A percentile compares a stretch with the other conserved stretches of the same genome.
These are phyloP conservation scores for Taphrina deformans DNA, from an alignment of 1,139 yeast genomes.

Conservation along the genomic window DNA sequence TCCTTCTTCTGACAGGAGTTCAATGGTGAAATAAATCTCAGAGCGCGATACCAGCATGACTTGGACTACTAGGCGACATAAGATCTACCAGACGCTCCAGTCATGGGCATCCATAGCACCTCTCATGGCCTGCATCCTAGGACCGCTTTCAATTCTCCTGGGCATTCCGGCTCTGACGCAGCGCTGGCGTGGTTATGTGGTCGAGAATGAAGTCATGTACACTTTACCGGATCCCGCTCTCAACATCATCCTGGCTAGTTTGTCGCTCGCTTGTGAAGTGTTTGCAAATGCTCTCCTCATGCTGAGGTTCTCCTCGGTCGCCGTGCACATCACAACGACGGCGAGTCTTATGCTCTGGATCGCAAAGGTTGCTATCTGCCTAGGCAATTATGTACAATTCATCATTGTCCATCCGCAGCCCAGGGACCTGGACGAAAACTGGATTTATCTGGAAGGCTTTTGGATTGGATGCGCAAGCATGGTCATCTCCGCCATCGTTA, in stretches of 20 bases:
- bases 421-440: neutral
- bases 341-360: slow-evolving; percentile 4
- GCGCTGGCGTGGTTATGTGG: slow-evolving; percentile 24
- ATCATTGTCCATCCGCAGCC: slow-evolving; percentile 17
- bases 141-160: slow-evolving; percentile 16
- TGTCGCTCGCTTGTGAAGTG: slow-evolving; percentile 16
- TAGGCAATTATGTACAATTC: slow-evolving; percentile 13
- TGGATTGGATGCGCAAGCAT: slow-evolving; percentile 23
- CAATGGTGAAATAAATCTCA: too few relatives aligned
- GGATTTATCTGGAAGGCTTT: slow-evolving; percentile 15
- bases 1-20: too few relatives aligned
- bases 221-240: slow-evolving; percentile 14
- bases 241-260: slow-evolving; percentile 11
- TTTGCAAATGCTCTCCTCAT: slow-evolving; percentile 4
- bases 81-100: slow-evolving; percentile 16
- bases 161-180: slow-evolving; percentile 18
- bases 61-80: slow-evolving; percentile 1
- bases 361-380: slow-evolving; percentile 15
- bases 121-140: slow-evolving; percentile 13
- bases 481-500: slow-evolving; percentile 15
- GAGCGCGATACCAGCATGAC: neutral
- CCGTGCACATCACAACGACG: neutral
- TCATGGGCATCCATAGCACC: slow-evolving; percentile 20
- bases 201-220: neutral
- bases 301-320: slow-evolving; percentile 15